phyloP scores from a whole-genome alignment of 129 eudicot species.

The Rutidosis leptorrhynchoides region DNA sequence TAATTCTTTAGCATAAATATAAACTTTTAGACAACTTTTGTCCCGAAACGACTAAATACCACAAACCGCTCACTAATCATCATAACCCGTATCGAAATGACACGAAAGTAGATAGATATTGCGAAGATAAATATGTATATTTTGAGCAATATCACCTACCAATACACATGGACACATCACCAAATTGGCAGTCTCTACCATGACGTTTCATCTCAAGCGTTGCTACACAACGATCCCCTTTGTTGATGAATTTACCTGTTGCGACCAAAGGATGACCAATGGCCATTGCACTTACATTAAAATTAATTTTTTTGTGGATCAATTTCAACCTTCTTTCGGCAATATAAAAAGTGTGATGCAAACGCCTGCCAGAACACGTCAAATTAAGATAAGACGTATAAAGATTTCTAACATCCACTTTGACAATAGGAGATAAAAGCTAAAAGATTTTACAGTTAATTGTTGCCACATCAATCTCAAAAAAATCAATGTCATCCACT shows the following conservation, averaged over 20 bases:
- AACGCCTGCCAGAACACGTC: conserved; percentile 56
- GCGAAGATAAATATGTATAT: too few species aligned
- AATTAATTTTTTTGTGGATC: conserved; percentile 92
- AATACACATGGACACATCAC: conserved; percentile 94
- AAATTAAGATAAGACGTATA: not conserved
- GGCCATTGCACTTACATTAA: conserved; percentile 98
- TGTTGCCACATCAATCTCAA: conserved; percentile 85
- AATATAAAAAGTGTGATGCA: conserved; percentile 82
- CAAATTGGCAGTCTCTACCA: conserved; percentile 88
- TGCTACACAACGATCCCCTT: conserved; percentile 95
- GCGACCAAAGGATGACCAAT: conserved; percentile 98
- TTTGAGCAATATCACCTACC: too few species aligned
- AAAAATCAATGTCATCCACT: conserved; percentile 78
- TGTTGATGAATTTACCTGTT: conserved; percentile 54
- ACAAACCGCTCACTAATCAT: too few species aligned
- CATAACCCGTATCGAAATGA: too few species aligned
- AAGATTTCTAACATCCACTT: not conserved
- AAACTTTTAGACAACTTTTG: too few species aligned
- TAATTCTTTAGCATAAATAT: too few species aligned
- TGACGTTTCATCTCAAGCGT: conserved; percentile 96
- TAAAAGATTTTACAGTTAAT: not conserved
- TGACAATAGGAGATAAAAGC: not conserved
- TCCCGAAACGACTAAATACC: too few species aligned
- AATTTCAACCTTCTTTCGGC: conserved; percentile 81
- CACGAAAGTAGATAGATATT: too few species aligned